phyloP scores from a whole-genome alignment of 2,329 filamentous ascomycete genomes.

The Aureobasidium sp. region DNA sequence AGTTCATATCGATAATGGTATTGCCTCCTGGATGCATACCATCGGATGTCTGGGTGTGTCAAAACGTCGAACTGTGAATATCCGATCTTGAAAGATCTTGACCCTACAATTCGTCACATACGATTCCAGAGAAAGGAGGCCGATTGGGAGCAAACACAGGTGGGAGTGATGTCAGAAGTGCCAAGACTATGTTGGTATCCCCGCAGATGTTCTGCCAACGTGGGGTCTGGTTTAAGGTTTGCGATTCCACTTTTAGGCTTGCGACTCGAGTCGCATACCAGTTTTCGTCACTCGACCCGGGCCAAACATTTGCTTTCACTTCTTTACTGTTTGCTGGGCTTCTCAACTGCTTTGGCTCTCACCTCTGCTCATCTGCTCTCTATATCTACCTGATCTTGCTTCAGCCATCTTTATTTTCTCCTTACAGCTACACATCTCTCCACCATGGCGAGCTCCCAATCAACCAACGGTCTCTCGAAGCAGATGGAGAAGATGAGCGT shows the following conservation, averaged over 20 bases:
- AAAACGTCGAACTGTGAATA: not conserved
- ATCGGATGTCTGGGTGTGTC: not conserved
- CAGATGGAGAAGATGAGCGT: not conserved
- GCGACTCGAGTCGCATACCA: not conserved
- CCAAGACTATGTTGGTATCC: not conserved
- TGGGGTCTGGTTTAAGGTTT: not conserved
- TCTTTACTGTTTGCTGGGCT: not conserved
- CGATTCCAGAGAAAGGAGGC: no score
- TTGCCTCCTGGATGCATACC: not conserved
- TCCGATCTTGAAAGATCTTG: not conserved
- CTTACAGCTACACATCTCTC: not conserved
- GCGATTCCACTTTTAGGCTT: not conserved
- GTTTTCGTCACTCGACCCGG: not conserved
- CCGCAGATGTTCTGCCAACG: not conserved
- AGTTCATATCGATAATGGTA: not conserved
- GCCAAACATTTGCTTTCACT: not conserved
- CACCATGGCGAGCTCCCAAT: not conserved
- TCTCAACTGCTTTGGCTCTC: not conserved
- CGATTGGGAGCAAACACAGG: not conserved
- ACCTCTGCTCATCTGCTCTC: not conserved
- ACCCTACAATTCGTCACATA: not conserved
- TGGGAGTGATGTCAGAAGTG: conserved; percentile 11
- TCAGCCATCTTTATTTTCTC: not conserved
- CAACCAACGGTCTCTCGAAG: not conserved
- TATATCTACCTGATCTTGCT: not conserved